Conservation (phyloP, 2,329 filamentous ascomycete species). For the Botrytis porri region DNA sequence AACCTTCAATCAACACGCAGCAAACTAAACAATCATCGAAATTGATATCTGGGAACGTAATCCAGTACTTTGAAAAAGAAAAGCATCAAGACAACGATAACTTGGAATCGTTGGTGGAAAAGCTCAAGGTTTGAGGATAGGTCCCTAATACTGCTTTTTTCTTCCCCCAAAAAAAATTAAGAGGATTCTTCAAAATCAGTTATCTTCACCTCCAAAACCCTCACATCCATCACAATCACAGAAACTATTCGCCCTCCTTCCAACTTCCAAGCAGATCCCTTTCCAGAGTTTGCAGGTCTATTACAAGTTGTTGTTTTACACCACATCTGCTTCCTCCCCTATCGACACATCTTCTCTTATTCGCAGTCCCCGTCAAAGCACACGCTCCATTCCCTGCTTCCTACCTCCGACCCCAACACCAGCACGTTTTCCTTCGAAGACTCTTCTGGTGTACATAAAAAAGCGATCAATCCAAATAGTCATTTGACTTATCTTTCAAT, state of each 20-base stretch:
- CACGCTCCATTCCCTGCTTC: conserved; percentile 37
- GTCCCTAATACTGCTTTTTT: conserved; percentile 40
- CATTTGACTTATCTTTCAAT: conserved; percentile 47
- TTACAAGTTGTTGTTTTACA: conserved; percentile 34
- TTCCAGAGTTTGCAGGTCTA: conserved; percentile 33
- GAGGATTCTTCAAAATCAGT: conserved; percentile 34
- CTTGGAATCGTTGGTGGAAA: conserved; percentile 31
- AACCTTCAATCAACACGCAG: conserved; percentile 6
- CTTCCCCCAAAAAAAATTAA: conserved; percentile 20
- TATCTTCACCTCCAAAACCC: conserved; percentile 31
- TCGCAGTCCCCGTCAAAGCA: conserved; percentile 38
- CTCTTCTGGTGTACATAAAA: conserved; percentile 79
- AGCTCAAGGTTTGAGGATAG: conserved; percentile 39
- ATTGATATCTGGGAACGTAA: not conserved
- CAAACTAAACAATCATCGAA: not conserved
- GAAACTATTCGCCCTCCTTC: conserved; percentile 21
- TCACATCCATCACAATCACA: conserved; percentile 24
- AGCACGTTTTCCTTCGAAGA: conserved; percentile 91
- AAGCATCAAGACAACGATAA: conserved; percentile 23
- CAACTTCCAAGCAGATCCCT: conserved; percentile 37
- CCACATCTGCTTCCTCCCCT: conserved; percentile 39
- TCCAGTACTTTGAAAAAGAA: not conserved
- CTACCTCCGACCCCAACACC: conserved; percentile 54
- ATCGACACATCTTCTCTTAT: conserved; percentile 37
- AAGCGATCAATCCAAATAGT: conserved; percentile 52